Percentiles rank a stretch among this genome's conserved stretches.
Conservation (phyloP, 2,329 filamentous ascomycete species). For the Acephala macrosclerotiorum region DNA sequence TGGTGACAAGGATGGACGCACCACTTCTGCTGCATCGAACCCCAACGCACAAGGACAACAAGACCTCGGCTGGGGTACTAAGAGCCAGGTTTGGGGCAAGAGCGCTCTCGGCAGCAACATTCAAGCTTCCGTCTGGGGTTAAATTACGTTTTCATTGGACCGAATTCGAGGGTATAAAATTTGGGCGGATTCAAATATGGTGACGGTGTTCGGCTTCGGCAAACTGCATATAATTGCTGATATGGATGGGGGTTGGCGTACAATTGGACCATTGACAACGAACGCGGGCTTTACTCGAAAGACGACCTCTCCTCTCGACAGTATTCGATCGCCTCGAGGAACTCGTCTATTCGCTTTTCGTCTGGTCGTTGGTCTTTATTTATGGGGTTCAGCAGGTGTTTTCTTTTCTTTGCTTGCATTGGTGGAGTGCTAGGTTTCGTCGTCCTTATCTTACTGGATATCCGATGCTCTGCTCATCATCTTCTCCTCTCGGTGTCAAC, state of each 20-base stretch:
- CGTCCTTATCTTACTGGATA: conserved; percentile 18
- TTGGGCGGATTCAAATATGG: conserved; percentile 28
- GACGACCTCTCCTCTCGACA: conserved; percentile 10
- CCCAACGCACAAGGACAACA: conserved; percentile 50
- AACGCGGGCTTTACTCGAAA: conserved; percentile 1
- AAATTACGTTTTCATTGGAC: conserved; percentile 41
- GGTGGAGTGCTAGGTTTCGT: conserved; percentile 24
- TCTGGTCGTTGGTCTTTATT: conserved; percentile 22
- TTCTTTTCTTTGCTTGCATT: conserved; percentile 21
- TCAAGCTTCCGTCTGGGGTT: conserved; percentile 95
- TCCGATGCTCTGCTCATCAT: conserved; percentile 24
- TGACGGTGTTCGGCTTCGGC: conserved; percentile 28
- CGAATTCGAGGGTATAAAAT: conserved; percentile 26
- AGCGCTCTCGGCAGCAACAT: conserved; percentile 75
- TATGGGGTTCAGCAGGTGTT: conserved; percentile 12
- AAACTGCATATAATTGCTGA: conserved; percentile 32
- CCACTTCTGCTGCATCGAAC: conserved; percentile 66
- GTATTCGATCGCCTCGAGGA: conserved; percentile 8
- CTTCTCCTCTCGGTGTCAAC: conserved; percentile 7
- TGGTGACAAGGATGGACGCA: conserved; percentile 46
- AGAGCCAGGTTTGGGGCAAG: conserved; percentile 80
- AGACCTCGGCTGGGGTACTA: conserved; percentile 77
- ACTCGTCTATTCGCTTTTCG: conserved; percentile 4
- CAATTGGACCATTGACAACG: neutral
- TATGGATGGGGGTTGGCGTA: conserved; percentile 25